phyloP scores from a whole-genome alignment of 2,329 filamentous ascomycete genomes.

The Fusarium subtropicale region DNA sequence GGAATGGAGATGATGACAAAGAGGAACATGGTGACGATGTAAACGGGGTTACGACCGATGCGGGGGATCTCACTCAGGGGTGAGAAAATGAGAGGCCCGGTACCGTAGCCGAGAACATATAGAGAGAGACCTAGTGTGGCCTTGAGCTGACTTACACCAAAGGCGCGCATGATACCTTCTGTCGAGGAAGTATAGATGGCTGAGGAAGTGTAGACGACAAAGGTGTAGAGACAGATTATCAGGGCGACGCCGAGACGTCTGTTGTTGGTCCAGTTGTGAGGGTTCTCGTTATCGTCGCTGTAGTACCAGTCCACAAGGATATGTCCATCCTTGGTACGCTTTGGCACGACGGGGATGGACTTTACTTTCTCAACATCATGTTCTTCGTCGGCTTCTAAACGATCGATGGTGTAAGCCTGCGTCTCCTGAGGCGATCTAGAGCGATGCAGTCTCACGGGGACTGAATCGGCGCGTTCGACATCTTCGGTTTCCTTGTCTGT shows the following conservation, averaged over 20 bases:
- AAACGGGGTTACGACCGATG: constrained; percentile 75
- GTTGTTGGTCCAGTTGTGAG: constrained; percentile 64
- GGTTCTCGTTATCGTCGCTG: constrained; percentile 66
- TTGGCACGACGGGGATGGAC: constrained; percentile 62
- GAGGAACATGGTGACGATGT: constrained; percentile 74
- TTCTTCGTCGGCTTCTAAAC: constrained; percentile 49
- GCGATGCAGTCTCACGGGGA: constrained; percentile 37
- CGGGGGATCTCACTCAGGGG: constrained; percentile 74
- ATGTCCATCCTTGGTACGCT: constrained; percentile 61
- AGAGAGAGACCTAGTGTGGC: constrained; percentile 70
- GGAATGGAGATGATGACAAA: constrained; percentile 76
- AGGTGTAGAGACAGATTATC: constrained; percentile 68
- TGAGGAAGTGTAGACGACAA: constrained; percentile 66
- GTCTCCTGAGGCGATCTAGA: constrained; percentile 44
- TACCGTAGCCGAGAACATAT: constrained; percentile 72
- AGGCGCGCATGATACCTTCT: constrained; percentile 62
- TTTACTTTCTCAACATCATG: constrained; percentile 56
- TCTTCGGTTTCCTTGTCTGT: constrained; percentile 32
- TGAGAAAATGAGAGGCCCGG: constrained; percentile 73
- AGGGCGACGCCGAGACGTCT: constrained; percentile 57
- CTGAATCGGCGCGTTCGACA: constrained; percentile 18
- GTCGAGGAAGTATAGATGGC: constrained; percentile 62
- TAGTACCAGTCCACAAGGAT: constrained; percentile 67
- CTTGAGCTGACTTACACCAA: constrained; percentile 63
- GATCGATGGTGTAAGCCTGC: constrained; percentile 35